Evolutionary conservation across 345 rosid species (phyloP), one percentile per base, ranked within the genome.

Genomic region (Corchorus capsularis): DNA sequence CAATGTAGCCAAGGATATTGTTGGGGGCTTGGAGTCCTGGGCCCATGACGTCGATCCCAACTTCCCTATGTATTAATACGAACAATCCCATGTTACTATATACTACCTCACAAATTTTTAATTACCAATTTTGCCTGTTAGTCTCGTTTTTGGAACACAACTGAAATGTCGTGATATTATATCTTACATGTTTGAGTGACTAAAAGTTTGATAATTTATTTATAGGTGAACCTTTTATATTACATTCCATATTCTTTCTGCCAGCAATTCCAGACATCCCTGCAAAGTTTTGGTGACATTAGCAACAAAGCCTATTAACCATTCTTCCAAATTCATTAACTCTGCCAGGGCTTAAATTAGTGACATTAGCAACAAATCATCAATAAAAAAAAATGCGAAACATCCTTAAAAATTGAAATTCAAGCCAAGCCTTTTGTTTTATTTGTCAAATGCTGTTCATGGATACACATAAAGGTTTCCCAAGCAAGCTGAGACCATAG

Each of bases 11-110:
- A 92, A 76, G 78, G 98, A 93, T 78, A 89, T 96, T 57, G 67
- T 88, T 11, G 99, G 99, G 47, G 99, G 99, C 9, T 66, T 93
- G 14, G 92, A 92, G 81, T 87, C 88, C 17, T 96, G 99, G 98
- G 86, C 91, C 32, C 81, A 66, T 13, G 88, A 90, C 8, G 97
- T 96, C 34, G 93, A 93, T 82, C 94, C 98, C 52, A 86, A 66
- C 35, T 88, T 96, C 71, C 99, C 97, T 41, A 83, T 85, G 22
- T 95, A 95, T 78, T 93, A 88, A 82, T 32, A 60, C 35, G 3
- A 57, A 56, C 4, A 39, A 39, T 50, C 17, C n/a, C 22, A 17
- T 54, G 35, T 37, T 71, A 10, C 16, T 13, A 9, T 59, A 16
- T 59, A 1, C 43, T 59, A 7, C 20, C 14, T 35, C 6, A 49